These are phyloP conservation scores for Fomes fomentarius DNA, from an alignment of 1,284 basidiomycete genomes.

Conservation along the genomic window DNA sequence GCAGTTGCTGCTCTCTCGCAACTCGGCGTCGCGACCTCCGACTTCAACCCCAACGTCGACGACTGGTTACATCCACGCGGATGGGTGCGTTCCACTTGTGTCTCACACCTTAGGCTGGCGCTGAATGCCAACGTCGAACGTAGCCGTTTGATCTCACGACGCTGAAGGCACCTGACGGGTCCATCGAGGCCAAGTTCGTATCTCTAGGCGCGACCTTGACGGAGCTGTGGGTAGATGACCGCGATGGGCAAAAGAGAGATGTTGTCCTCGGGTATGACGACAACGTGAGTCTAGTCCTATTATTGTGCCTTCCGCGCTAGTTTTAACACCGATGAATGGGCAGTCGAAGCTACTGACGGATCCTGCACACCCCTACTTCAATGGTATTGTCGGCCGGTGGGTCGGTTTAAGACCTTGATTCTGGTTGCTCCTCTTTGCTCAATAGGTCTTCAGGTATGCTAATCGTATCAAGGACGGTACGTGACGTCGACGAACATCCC, in stretches of 20 bases:
- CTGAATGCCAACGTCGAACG: neutral
- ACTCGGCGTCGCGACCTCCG: neutral
- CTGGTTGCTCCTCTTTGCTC: neutral
- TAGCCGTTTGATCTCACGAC: neutral
- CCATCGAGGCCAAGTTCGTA: constrained; percentile 54
- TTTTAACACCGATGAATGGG: too few relatives aligned
- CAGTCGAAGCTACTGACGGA: constrained; percentile 41
- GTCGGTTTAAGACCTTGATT: neutral
- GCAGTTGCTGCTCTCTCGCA: neutral
- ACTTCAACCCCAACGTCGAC: neutral
- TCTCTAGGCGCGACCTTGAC: constrained; percentile 54
- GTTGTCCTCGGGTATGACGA: constrained; percentile 58
- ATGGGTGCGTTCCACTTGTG: neutral
- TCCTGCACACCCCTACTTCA: constrained; percentile 51
- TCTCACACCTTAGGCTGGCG: neutral
- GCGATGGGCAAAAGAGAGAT: constrained; percentile 45
- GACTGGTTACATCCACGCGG: neutral
- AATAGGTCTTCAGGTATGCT: constrained; percentile 35
- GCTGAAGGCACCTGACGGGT: constrained; percentile 52
- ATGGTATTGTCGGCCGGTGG: constrained; percentile 48
- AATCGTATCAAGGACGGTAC: constrained; percentile 57
- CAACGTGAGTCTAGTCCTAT: constrained; percentile 36
- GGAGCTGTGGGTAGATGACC: constrained; percentile 55
- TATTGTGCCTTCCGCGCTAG: too few relatives aligned
- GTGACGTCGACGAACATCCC: neutral